phyloP scores from a whole-genome alignment of 164 flowering plant species.

The Hamamelis virginiana region DNA sequence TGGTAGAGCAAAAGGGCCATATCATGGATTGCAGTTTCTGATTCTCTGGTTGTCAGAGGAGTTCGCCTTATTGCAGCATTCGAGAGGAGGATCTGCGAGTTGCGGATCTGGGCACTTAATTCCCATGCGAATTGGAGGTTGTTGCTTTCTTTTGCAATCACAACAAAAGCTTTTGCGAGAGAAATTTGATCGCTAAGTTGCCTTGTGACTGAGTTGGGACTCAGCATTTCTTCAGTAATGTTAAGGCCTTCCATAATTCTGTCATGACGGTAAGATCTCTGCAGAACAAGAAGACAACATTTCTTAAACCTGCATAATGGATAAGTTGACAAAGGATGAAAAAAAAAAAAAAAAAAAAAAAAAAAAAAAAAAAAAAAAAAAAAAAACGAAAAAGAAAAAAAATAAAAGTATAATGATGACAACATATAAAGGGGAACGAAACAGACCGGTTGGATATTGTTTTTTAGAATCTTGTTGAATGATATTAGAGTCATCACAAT shows the following conservation, averaged over 20 bases:
- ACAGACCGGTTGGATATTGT: too few species aligned
- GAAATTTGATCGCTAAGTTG: conserved; percentile 76
- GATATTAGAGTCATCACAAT: too few species aligned
- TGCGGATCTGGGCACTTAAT: conserved; percentile 81
- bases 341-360: not conserved
- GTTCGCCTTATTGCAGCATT: conserved; percentile 63
- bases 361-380: not conserved
- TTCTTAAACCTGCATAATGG: not conserved
- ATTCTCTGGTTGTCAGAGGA: conserved; percentile 59
- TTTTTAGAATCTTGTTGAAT: too few species aligned
- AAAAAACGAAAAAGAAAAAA: not conserved
- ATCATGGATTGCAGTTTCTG: conserved; percentile 65
- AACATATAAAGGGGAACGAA: too few species aligned
- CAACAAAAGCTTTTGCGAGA: conserved; percentile 76
- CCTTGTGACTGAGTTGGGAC: conserved; percentile 59
- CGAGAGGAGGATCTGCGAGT: conserved; percentile 74
- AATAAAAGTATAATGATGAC: not conserved
- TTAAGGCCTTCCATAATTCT: conserved; percentile 57
- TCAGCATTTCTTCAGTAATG: conserved; percentile 80
- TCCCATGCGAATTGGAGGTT: conserved; percentile 91
- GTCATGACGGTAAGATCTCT: conserved; percentile 48
- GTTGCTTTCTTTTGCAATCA: conserved; percentile 83
- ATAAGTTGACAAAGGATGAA: not conserved
- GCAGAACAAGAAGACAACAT: conserved; percentile 13
- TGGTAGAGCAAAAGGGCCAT: conserved; percentile 78